Evolutionary conservation across 495 filamentous ascomycete genomes (phyloP).

Genomic region (Rostrohypoxylon terebratum): DNA sequence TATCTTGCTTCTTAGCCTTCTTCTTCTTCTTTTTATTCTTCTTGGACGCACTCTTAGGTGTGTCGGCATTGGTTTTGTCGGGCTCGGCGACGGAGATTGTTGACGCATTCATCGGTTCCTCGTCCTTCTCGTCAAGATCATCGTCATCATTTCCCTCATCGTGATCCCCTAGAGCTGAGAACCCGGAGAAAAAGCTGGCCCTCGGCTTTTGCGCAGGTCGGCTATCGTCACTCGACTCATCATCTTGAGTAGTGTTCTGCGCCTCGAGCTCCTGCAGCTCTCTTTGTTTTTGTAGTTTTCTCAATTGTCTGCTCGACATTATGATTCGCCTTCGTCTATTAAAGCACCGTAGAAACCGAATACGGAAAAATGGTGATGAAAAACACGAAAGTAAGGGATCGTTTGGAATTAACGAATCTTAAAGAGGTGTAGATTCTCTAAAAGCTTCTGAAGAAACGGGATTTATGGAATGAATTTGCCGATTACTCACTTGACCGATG

Average conservation of each 20-base stretch:
- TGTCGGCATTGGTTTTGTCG: conserved; percentile 59
- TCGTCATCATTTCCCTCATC: conserved; percentile 54
- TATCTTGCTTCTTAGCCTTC: conserved; percentile 57
- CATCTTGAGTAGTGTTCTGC: conserved; percentile 45
- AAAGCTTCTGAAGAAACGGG: background rate
- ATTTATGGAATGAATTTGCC: background rate
- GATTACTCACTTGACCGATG: conserved; percentile 1
- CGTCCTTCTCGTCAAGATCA: conserved; percentile 63
- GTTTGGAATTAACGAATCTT: background rate
- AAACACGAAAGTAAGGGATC: background rate
- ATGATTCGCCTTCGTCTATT: conserved; percentile 20
- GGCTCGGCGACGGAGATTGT: conserved; percentile 51
- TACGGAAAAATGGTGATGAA: background rate
- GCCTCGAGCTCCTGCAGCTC: conserved; percentile 58
- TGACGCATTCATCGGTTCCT: conserved; percentile 48
- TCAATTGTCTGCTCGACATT: conserved; percentile 86
- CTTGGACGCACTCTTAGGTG: conserved; percentile 61
- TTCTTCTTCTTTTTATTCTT: conserved; percentile 73
- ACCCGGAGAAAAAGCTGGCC: conserved; percentile 59
- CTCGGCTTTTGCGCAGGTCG: conserved; percentile 55
- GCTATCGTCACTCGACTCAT: conserved; percentile 60
- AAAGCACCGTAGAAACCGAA: no score
- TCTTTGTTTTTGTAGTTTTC: conserved; percentile 80
- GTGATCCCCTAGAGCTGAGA: conserved; percentile 60
- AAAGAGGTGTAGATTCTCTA: background rate